Evolutionary conservation across 78 protist genomes (phyloP), one percentile per base, ranked within the genome.

Genomic region (Blattamonas nauphoetae): DNA sequence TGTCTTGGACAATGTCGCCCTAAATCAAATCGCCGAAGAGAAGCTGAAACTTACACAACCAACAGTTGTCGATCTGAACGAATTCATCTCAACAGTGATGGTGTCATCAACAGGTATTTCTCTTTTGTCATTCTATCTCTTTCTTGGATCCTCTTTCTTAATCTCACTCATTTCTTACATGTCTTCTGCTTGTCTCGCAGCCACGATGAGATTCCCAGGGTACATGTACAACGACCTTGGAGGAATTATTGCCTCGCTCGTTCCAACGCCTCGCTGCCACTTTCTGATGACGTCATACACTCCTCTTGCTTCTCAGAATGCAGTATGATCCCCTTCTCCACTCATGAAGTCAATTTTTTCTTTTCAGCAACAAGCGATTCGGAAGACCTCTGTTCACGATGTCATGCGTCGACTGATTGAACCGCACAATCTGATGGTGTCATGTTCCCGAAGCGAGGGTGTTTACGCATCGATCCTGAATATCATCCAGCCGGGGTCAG

Each of bases 201-300:
- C 96, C 11, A 97, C 99, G 4, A 94, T 97, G 83, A 89, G 99
- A 43, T 92, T 42, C 77, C 94, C 94, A 0, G 88, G 91, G 1
- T 91, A 90, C 83, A 86, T 92, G 90, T 80, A 86, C 41, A 86
- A 86, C 81, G 88, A 86, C n/a, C 81, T 86, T 5, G 88, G 43
- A n/a, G 33, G 45, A 4, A 6, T 79, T 21, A 6, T 79, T 21
- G 33, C 99, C 5, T 93, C 97, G 0, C 92, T 98, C n/a, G 93
- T 98, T 36, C 99, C 99, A 3, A 95, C 99, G 34, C 99, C 99
- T 0, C 90, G 98, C n/a, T 93, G 94, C 34, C 99, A 98, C 92
- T 98, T 96, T 88, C 82, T 98, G n/a, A 98, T 97, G 96, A 96
- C 99, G 0, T 96, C 97, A 0, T 97, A 96, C 93, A 96, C 99